Evolutionary conservation across 768 basidiomycete genomes (phyloP), one percentile per base, ranked within the genome.

Genomic region (Phanerodontia chrysosporium): DNA sequence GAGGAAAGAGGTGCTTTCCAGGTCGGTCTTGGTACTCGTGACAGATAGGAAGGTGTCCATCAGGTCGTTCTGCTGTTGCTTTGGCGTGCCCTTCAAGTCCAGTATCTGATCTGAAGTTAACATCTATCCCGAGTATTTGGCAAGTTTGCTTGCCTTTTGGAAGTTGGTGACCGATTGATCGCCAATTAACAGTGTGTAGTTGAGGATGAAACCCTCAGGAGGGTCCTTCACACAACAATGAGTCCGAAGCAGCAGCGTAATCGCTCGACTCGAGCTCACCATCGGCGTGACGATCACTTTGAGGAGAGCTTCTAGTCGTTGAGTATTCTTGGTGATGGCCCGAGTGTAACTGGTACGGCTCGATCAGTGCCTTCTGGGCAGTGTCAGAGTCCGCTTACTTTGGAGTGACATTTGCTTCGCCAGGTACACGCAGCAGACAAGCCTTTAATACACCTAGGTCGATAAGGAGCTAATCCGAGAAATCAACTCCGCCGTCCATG

Each of bases 151-250:
- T 32, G 89, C 94, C 85, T 99, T 99, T 77, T 98, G 97, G 78
- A 99, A 99, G 73, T 98, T 98, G 29, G 89, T 89, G 73, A 95
- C 95, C 1, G 95, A 95, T 5, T 90, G 87, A 73, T 98, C 96
- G 24, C 92, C 92, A 62, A 99, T 91, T 58, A 98, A 80, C 25
- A 98, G 80, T 8, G 92, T 95, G 69, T 98, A 99, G 68, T 98
- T 98, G 57, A 95, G 80, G 61, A 98, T 92, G 68, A 99, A 98
- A 2, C 90, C 92, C 70, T 96, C 94, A 1, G 92, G 78, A 16
- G 96, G 95, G 66, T 95, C 92, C 88, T 96, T 54, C 27, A 7
- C 13, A 51, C 1, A 12, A 2, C 3, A 7, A 27, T 59, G 46
- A 60, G 48, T 14, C 22, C 29, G 39, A 51, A 49, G 49, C 28